Evolutionary conservation across 306 rosid genomes (phyloP).

Genomic region (Trifolium dubium): DNA sequence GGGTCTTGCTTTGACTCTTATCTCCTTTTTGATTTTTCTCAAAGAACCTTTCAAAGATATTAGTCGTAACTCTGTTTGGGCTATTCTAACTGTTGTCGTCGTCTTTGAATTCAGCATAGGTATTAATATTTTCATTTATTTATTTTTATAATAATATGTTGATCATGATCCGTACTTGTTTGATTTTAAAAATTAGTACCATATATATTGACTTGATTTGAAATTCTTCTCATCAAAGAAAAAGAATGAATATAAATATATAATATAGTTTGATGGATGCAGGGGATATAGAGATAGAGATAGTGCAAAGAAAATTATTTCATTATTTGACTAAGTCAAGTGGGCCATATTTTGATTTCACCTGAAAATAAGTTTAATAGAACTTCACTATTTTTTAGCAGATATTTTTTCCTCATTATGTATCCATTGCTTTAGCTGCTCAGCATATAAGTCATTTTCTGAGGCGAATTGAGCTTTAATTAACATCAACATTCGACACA

Average conservation of each 20-base stretch:
- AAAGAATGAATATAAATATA: neutral
- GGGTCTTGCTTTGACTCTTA: conserved; percentile 78
- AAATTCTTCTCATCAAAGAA: neutral
- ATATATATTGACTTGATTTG: neutral
- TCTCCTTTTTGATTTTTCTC: conserved; percentile 77
- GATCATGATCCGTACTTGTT: neutral
- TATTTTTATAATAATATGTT: neutral
- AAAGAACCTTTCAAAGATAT: conserved; percentile 66
- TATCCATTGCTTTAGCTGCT: neutral
- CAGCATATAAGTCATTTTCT: neutral
- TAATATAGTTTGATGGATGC: neutral
- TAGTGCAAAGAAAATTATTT: neutral
- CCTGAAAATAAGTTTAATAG: neutral
- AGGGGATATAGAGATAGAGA: neutral
- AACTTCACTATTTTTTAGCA: neutral
- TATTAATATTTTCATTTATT: neutral
- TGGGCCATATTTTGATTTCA: neutral
- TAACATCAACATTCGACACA: neutral
- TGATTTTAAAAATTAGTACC: neutral
- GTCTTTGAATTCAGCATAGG: conserved; percentile 96
- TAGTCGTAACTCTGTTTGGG: conserved; percentile 75
- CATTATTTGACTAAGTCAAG: neutral
- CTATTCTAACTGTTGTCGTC: conserved; percentile 88
- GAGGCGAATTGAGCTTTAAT: neutral
- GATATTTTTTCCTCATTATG: no score